Conservation (phyloP, 2,329 filamentous ascomycete genomes). For the Aspergillus uvarum region DNA sequence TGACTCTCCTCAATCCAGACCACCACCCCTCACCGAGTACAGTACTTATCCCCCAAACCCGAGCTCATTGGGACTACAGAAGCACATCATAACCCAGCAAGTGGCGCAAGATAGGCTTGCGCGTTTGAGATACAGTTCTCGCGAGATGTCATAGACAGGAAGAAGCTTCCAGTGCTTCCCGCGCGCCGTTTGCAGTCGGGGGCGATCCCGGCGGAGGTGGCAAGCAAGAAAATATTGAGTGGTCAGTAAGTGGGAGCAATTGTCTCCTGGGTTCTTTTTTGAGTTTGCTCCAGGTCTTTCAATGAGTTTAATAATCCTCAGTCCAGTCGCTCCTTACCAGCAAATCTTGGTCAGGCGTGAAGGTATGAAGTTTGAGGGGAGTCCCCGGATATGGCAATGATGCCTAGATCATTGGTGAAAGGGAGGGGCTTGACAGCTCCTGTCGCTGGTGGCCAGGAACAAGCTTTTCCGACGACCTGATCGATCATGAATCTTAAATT, state of each 20-base stretch:
- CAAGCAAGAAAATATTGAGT: neutral
- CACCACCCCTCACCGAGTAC: neutral
- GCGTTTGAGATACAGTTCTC: slow-evolving; percentile 11
- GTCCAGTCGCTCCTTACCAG: neutral
- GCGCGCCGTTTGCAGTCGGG: slow-evolving; percentile 12
- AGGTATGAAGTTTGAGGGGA: slow-evolving; percentile 1
- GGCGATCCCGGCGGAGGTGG: neutral
- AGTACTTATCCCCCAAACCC: neutral
- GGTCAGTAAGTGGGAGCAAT: neutral
- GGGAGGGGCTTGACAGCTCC: neutral
- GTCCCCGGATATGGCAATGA: slow-evolving; percentile 13
- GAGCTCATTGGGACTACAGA: neutral
- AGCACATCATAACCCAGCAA: slow-evolving; percentile 16
- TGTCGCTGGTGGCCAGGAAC: slow-evolving; percentile 14
- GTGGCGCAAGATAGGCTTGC: slow-evolving; percentile 14
- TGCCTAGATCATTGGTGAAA: neutral
- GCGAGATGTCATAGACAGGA: slow-evolving; percentile 14
- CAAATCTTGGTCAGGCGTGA: neutral
- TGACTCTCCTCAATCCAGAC: neutral
- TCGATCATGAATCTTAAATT: neutral
- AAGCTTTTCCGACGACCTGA: slow-evolving; percentile 4
- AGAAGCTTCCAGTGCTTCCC: slow-evolving; percentile 14
- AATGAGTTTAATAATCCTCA: slow-evolving; percentile 1
- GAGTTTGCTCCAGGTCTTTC: slow-evolving; percentile 5
- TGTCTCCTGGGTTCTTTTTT: slow-evolving; percentile 3